Evolutionary conservation across 345 rosid genomes (phyloP).

Genomic region (Eucalyptus tenuipes): DNA sequence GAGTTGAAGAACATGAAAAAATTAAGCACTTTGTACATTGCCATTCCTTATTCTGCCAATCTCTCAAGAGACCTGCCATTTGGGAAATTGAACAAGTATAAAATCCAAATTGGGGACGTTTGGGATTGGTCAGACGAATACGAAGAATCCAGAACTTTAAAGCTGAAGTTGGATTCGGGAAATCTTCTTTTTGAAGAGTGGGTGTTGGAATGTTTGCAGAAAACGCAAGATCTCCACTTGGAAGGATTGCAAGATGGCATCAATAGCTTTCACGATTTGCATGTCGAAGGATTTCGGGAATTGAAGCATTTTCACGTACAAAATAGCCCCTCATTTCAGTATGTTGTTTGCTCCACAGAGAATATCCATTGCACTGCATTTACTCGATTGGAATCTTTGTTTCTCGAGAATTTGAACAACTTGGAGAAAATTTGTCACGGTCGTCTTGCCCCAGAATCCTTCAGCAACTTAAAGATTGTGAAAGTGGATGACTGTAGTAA

Average conservation of each 20-base stretch:
- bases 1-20: too few species aligned
- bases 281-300: fast-evolving
- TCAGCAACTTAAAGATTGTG: background rate
- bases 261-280: too few species aligned
- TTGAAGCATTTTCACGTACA: background rate
- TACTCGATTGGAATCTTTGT: background rate
- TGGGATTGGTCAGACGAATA: background rate
- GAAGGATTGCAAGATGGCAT: too few species aligned
- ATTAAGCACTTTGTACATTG: fast-evolving
- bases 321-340: background rate
- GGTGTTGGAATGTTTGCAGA: fast-evolving
- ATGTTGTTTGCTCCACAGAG: background rate
- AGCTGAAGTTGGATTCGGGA: background rate
- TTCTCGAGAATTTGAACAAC: background rate
- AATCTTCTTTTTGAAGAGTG: too few species aligned
- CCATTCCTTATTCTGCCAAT: too few species aligned
- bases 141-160: background rate
- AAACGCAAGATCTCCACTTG: too few species aligned
- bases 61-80: background rate
- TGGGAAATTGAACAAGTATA: background rate
- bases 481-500: too few species aligned
- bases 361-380: fast-evolving
- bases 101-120: background rate
- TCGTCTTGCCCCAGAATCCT: background rate
- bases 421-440: too few species aligned